Conservation (phyloP, 169 alveolate species). For the Plasmodium chabaudi region DNA sequence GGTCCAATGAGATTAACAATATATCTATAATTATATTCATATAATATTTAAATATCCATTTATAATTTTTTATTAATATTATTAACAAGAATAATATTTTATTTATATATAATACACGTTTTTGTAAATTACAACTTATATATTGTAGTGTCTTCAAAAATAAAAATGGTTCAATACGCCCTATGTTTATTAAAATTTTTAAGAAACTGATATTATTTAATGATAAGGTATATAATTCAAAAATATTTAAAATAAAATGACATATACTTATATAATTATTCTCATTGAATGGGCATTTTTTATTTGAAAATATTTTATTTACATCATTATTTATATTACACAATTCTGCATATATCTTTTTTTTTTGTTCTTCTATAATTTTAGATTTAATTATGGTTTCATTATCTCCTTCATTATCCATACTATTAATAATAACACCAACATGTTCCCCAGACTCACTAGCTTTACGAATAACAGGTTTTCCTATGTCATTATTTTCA, state of each 20-base stretch:
- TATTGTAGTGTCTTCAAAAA: slow-evolving; percentile 71
- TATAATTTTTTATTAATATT: slow-evolving; percentile 66
- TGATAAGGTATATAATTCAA: slow-evolving; percentile 64
- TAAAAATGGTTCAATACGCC: slow-evolving; percentile 66
- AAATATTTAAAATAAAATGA: slow-evolving; percentile 71
- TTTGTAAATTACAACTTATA: slow-evolving; percentile 36
- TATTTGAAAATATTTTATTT: neutral
- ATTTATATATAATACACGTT: slow-evolving; percentile 59
- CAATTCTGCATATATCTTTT: neutral
- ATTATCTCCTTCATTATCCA: neutral
- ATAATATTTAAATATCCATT: slow-evolving; percentile 37
- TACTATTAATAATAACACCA: neutral
- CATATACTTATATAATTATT: slow-evolving; percentile 66
- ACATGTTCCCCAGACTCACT: neutral
- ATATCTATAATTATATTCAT: slow-evolving; percentile 64
- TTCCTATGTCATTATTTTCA: neutral
- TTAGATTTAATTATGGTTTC: neutral
- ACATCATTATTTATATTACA: neutral
- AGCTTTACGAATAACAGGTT: neutral
- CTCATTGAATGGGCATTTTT: slow-evolving; percentile 27
- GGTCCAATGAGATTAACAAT: slow-evolving; percentile 61
- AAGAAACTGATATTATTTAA: slow-evolving; percentile 55
- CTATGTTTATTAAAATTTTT: slow-evolving; percentile 61
- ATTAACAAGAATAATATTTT: slow-evolving; percentile 57
- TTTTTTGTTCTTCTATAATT: neutral